These are phyloP conservation scores for Zymoseptoria ardabiliae DNA, from an alignment of 2,329 filamentous ascomycete species.

Conservation along the genomic window DNA sequence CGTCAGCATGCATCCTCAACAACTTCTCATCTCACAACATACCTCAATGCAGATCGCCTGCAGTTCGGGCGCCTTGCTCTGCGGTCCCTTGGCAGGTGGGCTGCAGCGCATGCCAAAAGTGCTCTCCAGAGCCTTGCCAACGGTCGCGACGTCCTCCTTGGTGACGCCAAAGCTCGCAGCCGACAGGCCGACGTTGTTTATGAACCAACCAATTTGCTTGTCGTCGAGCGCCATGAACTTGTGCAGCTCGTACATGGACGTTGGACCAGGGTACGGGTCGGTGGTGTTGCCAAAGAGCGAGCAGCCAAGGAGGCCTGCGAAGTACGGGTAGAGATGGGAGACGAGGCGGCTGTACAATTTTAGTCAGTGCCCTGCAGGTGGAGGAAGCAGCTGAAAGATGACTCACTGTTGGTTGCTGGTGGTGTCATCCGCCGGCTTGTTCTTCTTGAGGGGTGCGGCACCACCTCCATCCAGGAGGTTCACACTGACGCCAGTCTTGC, in stretches of 20 bases:
- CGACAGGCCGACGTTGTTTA: constrained; percentile 50
- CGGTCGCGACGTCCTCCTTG: constrained; percentile 43
- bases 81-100: constrained; percentile 40
- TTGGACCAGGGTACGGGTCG: constrained; percentile 44
- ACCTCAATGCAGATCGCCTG: constrained; percentile 51
- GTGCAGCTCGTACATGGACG: constrained; percentile 48
- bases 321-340: constrained; percentile 57
- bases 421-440: constrained; percentile 46
- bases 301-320: constrained; percentile 53
- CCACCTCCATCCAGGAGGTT: constrained; percentile 58
- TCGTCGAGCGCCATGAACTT: constrained; percentile 50
- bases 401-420: constrained; percentile 51
- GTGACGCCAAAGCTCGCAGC: constrained; percentile 53
- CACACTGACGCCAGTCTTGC: constrained; percentile 39
- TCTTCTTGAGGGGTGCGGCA: constrained; percentile 48
- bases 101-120: constrained; percentile 49
- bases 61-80: constrained; percentile 39
- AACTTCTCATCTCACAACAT: background rate
- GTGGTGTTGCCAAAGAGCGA: constrained; percentile 43
- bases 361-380: background rate
- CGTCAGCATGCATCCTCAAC: background rate
- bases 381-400: background rate
- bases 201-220: constrained; percentile 51
- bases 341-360: constrained; percentile 42
- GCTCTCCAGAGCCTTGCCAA: constrained; percentile 43